Evolutionary conservation across 495 filamentous ascomycete species (phyloP), one percentile per base, ranked within the genome.

Genomic region (Daldinia decipiens): DNA sequence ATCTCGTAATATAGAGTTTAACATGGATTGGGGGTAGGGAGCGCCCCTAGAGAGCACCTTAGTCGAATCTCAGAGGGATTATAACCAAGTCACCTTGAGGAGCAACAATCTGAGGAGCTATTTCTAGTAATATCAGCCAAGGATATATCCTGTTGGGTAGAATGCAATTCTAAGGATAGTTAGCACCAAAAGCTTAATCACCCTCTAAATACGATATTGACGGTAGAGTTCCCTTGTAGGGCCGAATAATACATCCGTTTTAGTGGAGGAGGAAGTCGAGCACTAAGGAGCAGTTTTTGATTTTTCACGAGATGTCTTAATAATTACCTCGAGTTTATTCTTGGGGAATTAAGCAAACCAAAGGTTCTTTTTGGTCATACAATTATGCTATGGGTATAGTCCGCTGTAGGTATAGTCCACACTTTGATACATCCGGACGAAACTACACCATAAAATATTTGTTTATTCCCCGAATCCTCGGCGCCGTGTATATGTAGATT

Each of bases 11-110:
- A 56, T 17, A 13, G 6, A 32, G 5, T 15, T 45, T 19, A 11
- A 40, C 59, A 62, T 56, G 67, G 62, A 38, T 34, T 29, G 51
- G 40, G 62, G 62, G 39, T 58, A 29, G 24, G 17, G 29, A 34
- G 17, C 0, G 7, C 45, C 4, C 11, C 4, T 6, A 12, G 4
- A 47, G 17, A 19, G 19, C 2, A 15, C 39, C n/a, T 15, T 2
- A 8, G n/a, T 17, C 4, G 6, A 7, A 40, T 17, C 39, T 40
- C 39, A 40, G 3, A 24, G 9, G 19, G 2, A 11, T 24, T 47
- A 21, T 21, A 47, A 21, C 17, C 1, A 47, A 24, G 43, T 11
- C 43, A 24, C 2, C 9, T 5, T 3, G 43, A 47, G 19, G 43
- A 47, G 1, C 8, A 24, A 11, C 8, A 21, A 21, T 9, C 7